phyloP scores from a whole-genome alignment of 31 red algal species.

The Porphyra umbilicalis region DNA sequence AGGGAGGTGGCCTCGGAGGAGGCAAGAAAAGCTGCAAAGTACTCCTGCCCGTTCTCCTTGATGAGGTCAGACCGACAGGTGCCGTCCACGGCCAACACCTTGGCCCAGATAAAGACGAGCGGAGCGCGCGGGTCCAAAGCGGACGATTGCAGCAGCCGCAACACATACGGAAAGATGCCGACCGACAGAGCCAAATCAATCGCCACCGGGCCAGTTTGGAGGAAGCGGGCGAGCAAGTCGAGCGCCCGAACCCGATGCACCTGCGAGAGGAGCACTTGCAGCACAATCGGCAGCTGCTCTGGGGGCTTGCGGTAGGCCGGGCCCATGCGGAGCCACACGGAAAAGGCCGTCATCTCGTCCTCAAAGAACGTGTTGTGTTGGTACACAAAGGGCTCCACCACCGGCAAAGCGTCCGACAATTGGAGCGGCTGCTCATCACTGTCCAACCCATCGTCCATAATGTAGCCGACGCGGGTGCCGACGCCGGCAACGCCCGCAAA shows the following conservation, averaged over 20 bases:
- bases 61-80: conserved; percentile 69
- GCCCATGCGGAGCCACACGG: conserved; percentile 83
- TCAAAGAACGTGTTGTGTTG: conserved; percentile 67
- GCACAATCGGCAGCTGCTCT: conserved; percentile 86
- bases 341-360: conserved; percentile 93
- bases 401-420: neutral
- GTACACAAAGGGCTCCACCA: neutral
- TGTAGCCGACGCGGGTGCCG: neutral
- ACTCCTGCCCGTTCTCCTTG: conserved; percentile 51
- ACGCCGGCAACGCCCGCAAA: neutral
- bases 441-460: neutral
- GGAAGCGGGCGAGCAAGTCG: conserved; percentile 70
- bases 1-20: neutral
- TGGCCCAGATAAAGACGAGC: conserved; percentile 96
- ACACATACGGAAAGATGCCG: conserved; percentile 92
- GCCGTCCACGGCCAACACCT: conserved; percentile 79
- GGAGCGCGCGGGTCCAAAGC: conserved; percentile 41
- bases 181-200: conserved; percentile 81
- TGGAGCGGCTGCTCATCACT: neutral
- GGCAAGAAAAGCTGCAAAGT: conserved; percentile 64
- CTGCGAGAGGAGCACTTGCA: conserved; percentile 80
- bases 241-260: conserved; percentile 61
- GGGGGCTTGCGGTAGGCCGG: conserved; percentile 60
- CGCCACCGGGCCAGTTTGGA: conserved; percentile 75
- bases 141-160: conserved; percentile 54